A percentile compares a stretch with the other conserved stretches of the same genome.
phyloP scores from a whole-genome alignment of 257 asterid species.

The Prunella vulgaris region DNA sequence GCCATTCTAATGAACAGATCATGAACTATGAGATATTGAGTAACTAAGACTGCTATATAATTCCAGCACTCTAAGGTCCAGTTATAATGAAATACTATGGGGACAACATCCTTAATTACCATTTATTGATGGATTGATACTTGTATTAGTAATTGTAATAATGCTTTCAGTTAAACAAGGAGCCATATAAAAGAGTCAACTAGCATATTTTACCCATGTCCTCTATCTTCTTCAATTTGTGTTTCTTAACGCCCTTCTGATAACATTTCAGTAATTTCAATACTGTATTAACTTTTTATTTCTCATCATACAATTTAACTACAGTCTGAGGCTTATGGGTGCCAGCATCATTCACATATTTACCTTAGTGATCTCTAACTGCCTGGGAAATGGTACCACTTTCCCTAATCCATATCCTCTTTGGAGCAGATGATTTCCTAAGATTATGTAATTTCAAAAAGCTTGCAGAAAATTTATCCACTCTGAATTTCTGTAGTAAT shows the following conservation, averaged over 20 bases:
- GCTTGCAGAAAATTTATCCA: neutral
- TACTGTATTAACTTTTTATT: neutral
- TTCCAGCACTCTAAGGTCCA: neutral
- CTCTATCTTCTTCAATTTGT: neutral
- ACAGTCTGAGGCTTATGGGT: neutral
- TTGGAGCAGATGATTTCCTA: neutral
- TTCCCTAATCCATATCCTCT: slow-evolving; percentile 2
- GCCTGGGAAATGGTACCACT: neutral
- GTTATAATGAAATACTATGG: neutral
- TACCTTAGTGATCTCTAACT: neutral
- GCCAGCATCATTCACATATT: neutral
- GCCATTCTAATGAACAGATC: neutral
- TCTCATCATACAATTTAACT: neutral
- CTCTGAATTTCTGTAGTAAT: neutral
- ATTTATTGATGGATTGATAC: neutral
- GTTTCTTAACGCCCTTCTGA: neutral
- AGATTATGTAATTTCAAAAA: neutral
- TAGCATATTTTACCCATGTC: neutral
- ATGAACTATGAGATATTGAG: neutral
- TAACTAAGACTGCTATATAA: neutral
- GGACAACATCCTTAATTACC: slow-evolving; percentile 6
- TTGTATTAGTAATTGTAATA: neutral
- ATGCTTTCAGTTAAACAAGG: neutral
- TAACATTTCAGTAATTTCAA: neutral
- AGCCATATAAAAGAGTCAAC: neutral